phyloP scores from a whole-genome alignment of 1,139 yeast species.

The Diutina rugosa region DNA sequence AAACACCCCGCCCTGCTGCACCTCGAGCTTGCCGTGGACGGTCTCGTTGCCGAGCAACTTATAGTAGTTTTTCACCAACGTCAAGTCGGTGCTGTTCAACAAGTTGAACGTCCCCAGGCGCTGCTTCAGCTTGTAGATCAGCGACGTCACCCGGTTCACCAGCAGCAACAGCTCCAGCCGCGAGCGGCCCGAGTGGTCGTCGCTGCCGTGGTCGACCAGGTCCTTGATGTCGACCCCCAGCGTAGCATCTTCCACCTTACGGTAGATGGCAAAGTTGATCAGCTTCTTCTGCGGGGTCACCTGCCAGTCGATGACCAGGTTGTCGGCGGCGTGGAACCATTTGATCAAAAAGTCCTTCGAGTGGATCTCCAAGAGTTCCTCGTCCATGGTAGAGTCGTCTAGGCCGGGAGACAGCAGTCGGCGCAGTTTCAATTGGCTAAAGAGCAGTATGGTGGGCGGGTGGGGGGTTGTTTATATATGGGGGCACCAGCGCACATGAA shows the following conservation, averaged over 20 bases:
- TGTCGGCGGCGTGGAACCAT: conserved; percentile 73
- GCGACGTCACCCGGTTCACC: conserved; percentile 22
- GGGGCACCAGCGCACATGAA: not conserved
- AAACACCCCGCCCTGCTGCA: conserved; percentile 48
- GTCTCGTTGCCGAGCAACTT: conserved; percentile 40
- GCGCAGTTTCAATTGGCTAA: not conserved
- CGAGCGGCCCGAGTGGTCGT: conserved; percentile 3
- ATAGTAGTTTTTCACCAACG: conserved; percentile 24
- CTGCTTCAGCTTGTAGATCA: conserved; percentile 20
- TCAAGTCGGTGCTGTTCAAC: conserved; percentile 25
- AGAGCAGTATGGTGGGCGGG: not conserved
- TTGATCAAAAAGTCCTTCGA: conserved; percentile 80
- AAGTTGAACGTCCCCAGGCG: conserved; percentile 22
- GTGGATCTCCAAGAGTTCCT: conserved; percentile 82
- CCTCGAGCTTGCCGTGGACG: conserved; percentile 49
- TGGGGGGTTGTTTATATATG: not conserved
- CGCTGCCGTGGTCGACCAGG: not conserved
- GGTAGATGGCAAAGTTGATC: conserved; percentile 54
- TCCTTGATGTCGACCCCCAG: conserved; percentile 5
- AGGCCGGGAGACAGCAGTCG: not conserved
- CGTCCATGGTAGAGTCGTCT: not conserved
- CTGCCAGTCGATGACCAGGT: conserved; percentile 62
- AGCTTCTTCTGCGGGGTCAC: conserved; percentile 75
- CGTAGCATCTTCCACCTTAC: conserved; percentile 17
- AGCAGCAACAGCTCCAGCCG: conserved; percentile 25